Evolutionary conservation across 2,329 filamentous ascomycete genomes (phyloP), one percentile per base, ranked within the genome.

Genomic region (Aspergillus sp.): DNA sequence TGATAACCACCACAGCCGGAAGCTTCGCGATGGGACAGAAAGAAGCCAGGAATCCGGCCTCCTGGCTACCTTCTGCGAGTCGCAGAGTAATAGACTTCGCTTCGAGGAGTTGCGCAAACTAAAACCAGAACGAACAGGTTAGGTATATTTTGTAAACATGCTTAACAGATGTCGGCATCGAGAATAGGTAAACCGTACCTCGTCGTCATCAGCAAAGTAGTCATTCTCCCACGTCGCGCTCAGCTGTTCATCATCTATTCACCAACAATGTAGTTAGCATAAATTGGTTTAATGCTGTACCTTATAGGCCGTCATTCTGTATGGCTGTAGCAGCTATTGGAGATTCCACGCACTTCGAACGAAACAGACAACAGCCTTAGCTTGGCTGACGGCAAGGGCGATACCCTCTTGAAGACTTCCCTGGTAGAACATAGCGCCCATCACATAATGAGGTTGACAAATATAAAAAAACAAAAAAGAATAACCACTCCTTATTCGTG

Each of bases 391-490:
- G 8, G 90, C 88, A 19, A 79, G 73, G 30, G 79, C 76, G 57
- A 96, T 94, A 48, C 88, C 90, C 58, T 85, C 83, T 58, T 94
- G 86, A 19, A 96, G 69, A 50, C 81, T 82, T 12, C 89, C 90
- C 50, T 82, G 61, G 64, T 89, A 90, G 68, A 95, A 96, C 83
- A 94, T 90, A 38, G 41, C 63, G 55, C 52, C 52, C 27, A 48
- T 48, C 30, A 45, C 51, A 56, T 53, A 29, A n/a, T 5, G 26
- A 39, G 19, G 9, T 4, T 26, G 34, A 33, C n/a, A 27, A 30
- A 43, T 8, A 6, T 9, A 33, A 26, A 33, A 26, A n/a, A 3
- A 30, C 10, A 12, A 43, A 12, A 27, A 44, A 29, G 29, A 45
- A 41, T 30, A 33, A 38, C 28, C 5, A 36, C 19, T 19, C 19